Evolutionary conservation across 1,139 yeast species (phyloP).

Genomic region (Yarrowia galli): DNA sequence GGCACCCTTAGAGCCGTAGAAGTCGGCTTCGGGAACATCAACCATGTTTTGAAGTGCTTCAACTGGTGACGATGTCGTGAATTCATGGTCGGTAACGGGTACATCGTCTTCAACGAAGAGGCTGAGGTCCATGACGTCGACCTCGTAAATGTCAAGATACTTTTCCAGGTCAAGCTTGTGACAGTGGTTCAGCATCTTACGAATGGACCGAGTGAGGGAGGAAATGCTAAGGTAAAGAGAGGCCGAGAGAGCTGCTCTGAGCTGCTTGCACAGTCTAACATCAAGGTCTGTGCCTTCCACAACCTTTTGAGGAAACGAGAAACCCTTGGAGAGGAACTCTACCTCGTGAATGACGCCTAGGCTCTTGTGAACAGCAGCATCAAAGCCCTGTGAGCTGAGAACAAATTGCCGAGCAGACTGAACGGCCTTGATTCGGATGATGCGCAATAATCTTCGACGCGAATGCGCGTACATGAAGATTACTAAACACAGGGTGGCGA

Average conservation of each 20-base stretch:
- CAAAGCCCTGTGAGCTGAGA: conserved; percentile 48
- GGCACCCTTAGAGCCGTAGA: conserved; percentile 48
- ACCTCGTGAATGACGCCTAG: conserved; percentile 51
- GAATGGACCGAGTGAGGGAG: conserved; percentile 46
- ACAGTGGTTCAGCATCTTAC: conserved; percentile 47
- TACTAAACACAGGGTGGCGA: conserved; percentile 47
- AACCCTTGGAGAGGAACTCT: conserved; percentile 52
- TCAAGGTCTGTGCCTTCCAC: conserved; percentile 36
- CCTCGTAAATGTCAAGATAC: conserved; percentile 55
- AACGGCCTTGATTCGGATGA: conserved; percentile 49
- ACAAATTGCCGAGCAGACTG: conserved; percentile 48
- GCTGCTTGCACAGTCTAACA: conserved; percentile 45
- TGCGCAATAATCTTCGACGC: conserved; percentile 50
- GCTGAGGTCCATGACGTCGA: conserved; percentile 46
- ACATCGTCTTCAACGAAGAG: conserved; percentile 41
- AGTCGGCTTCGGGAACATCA: conserved; percentile 40
- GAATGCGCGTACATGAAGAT: conserved; percentile 50
- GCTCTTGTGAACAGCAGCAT: conserved; percentile 49
- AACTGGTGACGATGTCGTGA: conserved; percentile 11
- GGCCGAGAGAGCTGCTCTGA: conserved; percentile 49
- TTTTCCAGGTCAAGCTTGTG: conserved; percentile 52
- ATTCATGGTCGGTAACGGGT: not conserved
- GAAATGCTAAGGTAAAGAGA: conserved; percentile 47
- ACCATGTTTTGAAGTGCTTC: conserved; percentile 22
- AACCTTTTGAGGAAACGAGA: conserved; percentile 45